Conservation (phyloP, 495 filamentous ascomycete genomes). For the Astrothelium subdiscretum region DNA sequence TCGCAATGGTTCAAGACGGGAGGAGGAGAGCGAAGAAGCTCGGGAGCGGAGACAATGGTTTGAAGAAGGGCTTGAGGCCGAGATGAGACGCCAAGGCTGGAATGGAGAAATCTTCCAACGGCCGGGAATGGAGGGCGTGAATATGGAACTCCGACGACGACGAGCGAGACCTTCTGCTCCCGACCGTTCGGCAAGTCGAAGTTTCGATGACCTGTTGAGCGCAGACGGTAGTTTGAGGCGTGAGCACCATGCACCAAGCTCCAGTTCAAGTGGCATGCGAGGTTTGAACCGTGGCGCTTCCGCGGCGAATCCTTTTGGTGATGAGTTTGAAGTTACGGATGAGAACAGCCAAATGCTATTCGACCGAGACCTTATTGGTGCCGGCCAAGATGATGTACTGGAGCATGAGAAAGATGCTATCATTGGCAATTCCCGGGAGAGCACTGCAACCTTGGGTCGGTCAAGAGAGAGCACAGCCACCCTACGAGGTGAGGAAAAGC, state of each 20-base stretch:
- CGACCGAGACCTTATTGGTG: constrained; percentile 2
- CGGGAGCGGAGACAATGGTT: not conserved
- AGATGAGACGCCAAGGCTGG: constrained; percentile 22
- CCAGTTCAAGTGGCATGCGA: constrained; percentile 38
- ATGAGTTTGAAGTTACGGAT: constrained; percentile 13
- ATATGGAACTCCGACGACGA: constrained; percentile 12
- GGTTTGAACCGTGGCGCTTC: constrained; percentile 40
- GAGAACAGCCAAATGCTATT: constrained; percentile 23
- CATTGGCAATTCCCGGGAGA: not conserved
- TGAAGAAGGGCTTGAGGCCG: not conserved
- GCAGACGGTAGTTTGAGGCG: constrained; percentile 37
- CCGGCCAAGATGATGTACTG: not conserved
- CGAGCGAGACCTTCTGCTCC: not conserved
- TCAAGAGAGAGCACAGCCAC: constrained; percentile 1
- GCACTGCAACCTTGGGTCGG: not conserved
- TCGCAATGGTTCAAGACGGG: constrained; percentile 39
- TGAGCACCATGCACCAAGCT: constrained; percentile 30
- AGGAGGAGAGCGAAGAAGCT: constrained; percentile 52
- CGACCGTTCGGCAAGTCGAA: constrained; percentile 16
- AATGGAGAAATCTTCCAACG: constrained; percentile 34
- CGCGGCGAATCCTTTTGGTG: constrained; percentile 48
- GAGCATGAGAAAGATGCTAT: constrained; percentile 2
- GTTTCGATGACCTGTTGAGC: constrained; percentile 46
- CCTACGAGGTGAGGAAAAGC: not conserved
- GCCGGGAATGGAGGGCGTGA: constrained; percentile 28